Percentiles rank a stretch among this genome's conserved stretches.
phyloP scores from a whole-genome alignment of 148 eudicot genomes.

The Cornus florida region DNA sequence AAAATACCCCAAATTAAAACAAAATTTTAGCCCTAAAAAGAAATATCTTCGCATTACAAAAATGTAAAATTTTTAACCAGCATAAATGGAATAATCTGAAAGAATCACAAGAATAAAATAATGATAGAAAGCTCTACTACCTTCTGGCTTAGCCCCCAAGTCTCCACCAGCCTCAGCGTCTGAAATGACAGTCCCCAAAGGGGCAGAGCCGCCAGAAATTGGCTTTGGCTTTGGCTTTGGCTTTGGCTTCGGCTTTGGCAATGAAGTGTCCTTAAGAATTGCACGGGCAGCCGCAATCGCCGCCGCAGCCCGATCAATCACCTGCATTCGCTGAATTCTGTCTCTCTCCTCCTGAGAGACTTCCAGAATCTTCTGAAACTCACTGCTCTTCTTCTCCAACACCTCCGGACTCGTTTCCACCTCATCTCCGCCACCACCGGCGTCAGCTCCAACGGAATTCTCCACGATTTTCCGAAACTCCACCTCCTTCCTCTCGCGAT shows the following conservation, averaged over 20 bases:
- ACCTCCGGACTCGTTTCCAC: slow-evolving; percentile 30
- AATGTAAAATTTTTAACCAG: too few species aligned
- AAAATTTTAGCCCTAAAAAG: neutral
- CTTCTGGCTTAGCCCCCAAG: slow-evolving; percentile 18
- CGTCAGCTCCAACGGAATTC: slow-evolving; percentile 13
- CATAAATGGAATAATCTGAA: neutral
- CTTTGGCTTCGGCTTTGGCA: neutral
- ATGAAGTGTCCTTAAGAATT: slow-evolving; percentile 38
- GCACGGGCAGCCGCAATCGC: slow-evolving; percentile 84
- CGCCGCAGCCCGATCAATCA: slow-evolving; percentile 90
- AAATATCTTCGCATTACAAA: too few species aligned
- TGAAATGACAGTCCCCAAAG: neutral
- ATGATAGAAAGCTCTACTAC: slow-evolving; percentile 8
- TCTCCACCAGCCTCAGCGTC: slow-evolving; percentile 8
- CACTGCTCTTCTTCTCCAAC: slow-evolving; percentile 60
- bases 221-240: neutral
- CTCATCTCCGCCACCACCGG: slow-evolving; percentile 12
- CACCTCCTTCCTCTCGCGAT: slow-evolving; percentile 46
- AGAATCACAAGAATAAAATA: neutral
- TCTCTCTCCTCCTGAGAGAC: slow-evolving; percentile 78
- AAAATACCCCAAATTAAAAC: neutral
- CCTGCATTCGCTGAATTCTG: slow-evolving; percentile 77
- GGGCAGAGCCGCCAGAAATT: neutral
- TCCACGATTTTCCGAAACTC: slow-evolving; percentile 46
- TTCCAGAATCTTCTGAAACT: slow-evolving; percentile 70